Evolutionary conservation across 2,329 filamentous ascomycete genomes (phyloP), one percentile per base, ranked within the genome.

Genomic region (Fusarium beomiforme): DNA sequence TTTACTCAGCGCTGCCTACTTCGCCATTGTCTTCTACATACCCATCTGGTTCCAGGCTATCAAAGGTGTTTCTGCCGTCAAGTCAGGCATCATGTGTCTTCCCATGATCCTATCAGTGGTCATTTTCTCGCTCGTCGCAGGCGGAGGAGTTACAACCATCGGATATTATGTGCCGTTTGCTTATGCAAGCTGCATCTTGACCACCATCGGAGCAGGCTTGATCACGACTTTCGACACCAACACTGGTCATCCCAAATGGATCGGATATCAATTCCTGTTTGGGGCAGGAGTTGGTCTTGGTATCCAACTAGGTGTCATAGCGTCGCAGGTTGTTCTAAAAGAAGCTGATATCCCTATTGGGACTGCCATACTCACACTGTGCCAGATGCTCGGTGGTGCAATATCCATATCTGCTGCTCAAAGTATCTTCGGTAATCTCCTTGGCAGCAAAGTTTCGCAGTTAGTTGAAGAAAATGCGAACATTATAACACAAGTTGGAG

Each of bases 241-340:
- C 43, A 81, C 82, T 11, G 61, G 77, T 8, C 77, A 78, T 1
- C 81, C 76, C 11, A 77, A 79, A 41, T 87, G 85, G 84, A 84
- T 87, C 29, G 85, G 84, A 8, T 87, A 85, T 71, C 85, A 87
- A 76, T 78, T 87, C 21, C 61, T 87, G 5, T 79, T 78, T 19
- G 85, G 86, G 14, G 73, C 82, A 12, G 85, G 83, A 5, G 80
- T 79, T 49, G 85, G 85, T 5, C 64, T 76, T 3, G 80, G 76
- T 2, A 79, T 83, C 46, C 83, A 87, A 71, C 79, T 86, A 6
- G 84, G 85, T 26, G 83, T 86, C 72, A 83, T 85, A 54, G 82
- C 81, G 8, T 79, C 82, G 3, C 84, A 86, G n/a, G 26, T 23
- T 19, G 43, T 49, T 21, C 34, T 58, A 14, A 7, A 19, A 11